Evolutionary conservation across 1,284 basidiomycete genomes (phyloP).

Genomic region (Microbotryomycetes sp.): DNA sequence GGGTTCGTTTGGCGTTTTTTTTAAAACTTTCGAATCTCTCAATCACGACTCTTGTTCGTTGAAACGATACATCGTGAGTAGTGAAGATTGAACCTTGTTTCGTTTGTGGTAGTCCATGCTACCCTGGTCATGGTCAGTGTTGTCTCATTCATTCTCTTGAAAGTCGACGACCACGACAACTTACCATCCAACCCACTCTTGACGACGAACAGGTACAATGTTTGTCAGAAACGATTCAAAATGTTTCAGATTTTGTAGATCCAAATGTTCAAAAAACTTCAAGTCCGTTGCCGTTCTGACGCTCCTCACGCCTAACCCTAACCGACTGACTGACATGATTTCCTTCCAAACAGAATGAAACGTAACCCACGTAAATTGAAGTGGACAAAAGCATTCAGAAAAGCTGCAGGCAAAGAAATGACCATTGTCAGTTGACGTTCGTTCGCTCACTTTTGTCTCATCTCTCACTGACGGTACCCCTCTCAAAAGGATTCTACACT

Average conservation of each 20-base stretch:
- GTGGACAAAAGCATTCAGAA: constrained; percentile 99
- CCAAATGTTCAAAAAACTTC: constrained; percentile 97
- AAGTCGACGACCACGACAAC: background rate
- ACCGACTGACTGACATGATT: background rate
- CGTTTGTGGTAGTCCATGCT: constrained; percentile 81
- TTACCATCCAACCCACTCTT: background rate
- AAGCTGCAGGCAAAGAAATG: constrained; percentile 99
- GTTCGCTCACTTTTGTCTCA: constrained; percentile 1
- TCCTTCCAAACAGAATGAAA: constrained; percentile 75
- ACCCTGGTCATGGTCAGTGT: constrained; percentile 80
- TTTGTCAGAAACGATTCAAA: constrained; percentile 97
- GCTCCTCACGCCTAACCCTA: background rate
- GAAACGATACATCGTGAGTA: too few species aligned
- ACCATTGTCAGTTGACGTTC: constrained; percentile 66
- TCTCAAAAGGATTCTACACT: constrained; percentile 86
- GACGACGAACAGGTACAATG: constrained; percentile 59
- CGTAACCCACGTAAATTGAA: constrained; percentile 97
- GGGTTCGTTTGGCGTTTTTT: too few species aligned
- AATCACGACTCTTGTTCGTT: too few species aligned
- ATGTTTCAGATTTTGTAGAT: constrained; percentile 92
- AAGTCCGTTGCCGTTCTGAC: constrained; percentile 54
- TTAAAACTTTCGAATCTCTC: too few species aligned
- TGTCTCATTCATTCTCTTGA: background rate
- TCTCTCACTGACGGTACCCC: background rate
- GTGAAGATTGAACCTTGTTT: constrained; percentile 46